phyloP scores from a whole-genome alignment of 2,329 filamentous ascomycete genomes.

The Chaetomiaceae sp. region DNA sequence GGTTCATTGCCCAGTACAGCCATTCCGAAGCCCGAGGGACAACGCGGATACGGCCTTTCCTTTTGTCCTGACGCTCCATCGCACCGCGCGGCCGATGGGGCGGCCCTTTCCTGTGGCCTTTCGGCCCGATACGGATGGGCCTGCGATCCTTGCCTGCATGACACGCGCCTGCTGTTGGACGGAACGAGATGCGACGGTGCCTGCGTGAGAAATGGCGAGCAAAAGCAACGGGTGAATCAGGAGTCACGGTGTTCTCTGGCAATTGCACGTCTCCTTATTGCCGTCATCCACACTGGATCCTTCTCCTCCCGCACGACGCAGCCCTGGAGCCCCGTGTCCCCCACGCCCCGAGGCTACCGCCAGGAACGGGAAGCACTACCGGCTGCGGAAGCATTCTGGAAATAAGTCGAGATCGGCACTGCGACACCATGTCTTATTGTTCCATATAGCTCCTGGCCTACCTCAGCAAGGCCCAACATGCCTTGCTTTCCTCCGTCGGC shows the following conservation, averaged over 20 bases:
- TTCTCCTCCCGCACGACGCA: no score
- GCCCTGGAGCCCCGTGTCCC: no score
- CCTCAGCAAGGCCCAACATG: slow-evolving; percentile 8
- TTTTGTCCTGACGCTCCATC: slow-evolving; percentile 6
- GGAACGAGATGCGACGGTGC: slow-evolving; percentile 32
- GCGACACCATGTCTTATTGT: slow-evolving; percentile 23
- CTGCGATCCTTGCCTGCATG: slow-evolving; percentile 19
- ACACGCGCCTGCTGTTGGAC: slow-evolving; percentile 17
- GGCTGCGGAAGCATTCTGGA: slow-evolving; percentile 18
- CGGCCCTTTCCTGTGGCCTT: no score
- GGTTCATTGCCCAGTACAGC: no score
- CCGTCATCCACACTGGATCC: not conserved
- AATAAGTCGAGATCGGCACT: slow-evolving; percentile 22
- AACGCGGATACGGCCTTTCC: not conserved
- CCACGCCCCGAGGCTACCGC: not conserved
- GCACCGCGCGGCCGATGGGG: slow-evolving; percentile 13
- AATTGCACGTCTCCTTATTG: not conserved
- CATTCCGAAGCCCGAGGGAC: no score
- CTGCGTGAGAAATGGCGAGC: slow-evolving; percentile 43
- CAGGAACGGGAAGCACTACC: not conserved
- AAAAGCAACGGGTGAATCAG: no score
- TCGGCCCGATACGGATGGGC: slow-evolving; percentile 24
- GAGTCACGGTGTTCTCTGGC: no score
- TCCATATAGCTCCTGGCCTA: slow-evolving; percentile 13
- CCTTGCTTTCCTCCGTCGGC: slow-evolving; percentile 7